These are phyloP conservation scores for Talaromyces sp. DNA, from an alignment of 2,329 filamentous ascomycete genomes.

Conservation along the genomic window DNA sequence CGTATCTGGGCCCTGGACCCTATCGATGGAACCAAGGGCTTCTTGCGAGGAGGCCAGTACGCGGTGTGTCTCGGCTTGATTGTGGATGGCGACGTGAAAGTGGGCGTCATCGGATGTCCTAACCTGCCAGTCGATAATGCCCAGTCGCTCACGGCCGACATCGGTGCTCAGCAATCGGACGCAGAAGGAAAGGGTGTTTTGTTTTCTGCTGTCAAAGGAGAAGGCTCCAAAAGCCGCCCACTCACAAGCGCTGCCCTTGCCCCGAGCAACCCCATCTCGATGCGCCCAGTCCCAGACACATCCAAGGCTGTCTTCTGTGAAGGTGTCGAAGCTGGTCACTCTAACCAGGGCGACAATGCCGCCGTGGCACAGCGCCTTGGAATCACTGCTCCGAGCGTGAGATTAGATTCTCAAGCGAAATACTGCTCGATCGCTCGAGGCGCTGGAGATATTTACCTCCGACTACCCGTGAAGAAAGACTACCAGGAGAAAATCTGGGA, in stretches of 20 bases:
- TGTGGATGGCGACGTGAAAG: constrained; percentile 87
- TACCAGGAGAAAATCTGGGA: constrained; percentile 99
- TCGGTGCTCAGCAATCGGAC: constrained; percentile 68
- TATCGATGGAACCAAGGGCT: constrained; percentile 96
- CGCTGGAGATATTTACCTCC: constrained; percentile 88
- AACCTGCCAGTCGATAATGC: constrained; percentile 87
- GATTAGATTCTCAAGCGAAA: constrained; percentile 97
- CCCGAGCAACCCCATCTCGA: constrained; percentile 61
- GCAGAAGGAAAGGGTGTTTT: constrained; percentile 75
- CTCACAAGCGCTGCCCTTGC: constrained; percentile 49
- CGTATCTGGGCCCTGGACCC: constrained; percentile 95
- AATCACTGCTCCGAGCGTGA: constrained; percentile 81
- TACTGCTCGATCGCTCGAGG: constrained; percentile 93
- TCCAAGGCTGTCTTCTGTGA: constrained; percentile 88
- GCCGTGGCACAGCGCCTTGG: constrained; percentile 77
- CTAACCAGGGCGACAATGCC: constrained; percentile 79
- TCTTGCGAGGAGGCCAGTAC: constrained; percentile 92
- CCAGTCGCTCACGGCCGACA: constrained; percentile 62
- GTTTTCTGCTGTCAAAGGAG: constrained; percentile 73
- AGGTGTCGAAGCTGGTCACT: constrained; percentile 90
- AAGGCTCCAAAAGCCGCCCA: constrained; percentile 75
- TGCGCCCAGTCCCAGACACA: constrained; percentile 72
- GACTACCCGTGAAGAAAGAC: constrained; percentile 74
- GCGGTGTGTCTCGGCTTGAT: constrained; percentile 89
- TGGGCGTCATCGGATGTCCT: constrained; percentile 90